Evolutionary conservation across 352 stramenopile genomes (phyloP).

Genomic region (Phytophthora citrophthora): DNA sequence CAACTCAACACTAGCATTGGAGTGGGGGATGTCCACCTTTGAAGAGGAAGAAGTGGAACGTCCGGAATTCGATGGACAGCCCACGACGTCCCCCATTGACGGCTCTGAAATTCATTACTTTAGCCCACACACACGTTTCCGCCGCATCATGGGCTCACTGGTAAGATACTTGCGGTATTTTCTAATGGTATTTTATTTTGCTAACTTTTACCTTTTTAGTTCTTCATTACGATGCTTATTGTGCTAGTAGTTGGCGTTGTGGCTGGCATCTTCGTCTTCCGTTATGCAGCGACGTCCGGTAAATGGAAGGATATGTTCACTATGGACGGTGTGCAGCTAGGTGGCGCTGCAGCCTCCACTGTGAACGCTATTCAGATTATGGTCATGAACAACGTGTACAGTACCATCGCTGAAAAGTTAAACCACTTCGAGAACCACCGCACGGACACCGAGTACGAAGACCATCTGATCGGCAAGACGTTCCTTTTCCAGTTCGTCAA

Average conservation of each 20-base stretch:
- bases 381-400: conserved; percentile 82
- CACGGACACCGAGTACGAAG: conserved; percentile 96
- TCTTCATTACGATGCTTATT: conserved; percentile 79
- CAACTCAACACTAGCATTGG: conserved; percentile 69
- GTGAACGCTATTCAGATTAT: conserved; percentile 86
- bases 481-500: conserved; percentile 89
- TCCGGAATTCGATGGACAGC: conserved; percentile 74
- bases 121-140: conserved; percentile 63
- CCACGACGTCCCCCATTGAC: conserved; percentile 76
- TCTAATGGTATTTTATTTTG: too few relatives aligned
- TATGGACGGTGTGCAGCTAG: conserved; percentile 50
- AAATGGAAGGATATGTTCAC: conserved; percentile 70
- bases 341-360: conserved; percentile 65
- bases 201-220: conserved; percentile 23
- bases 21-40: conserved; percentile 81
- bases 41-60: conserved; percentile 76
- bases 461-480: conserved; percentile 88
- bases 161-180: conserved; percentile 17
- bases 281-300: conserved; percentile 56
- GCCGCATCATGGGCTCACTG: conserved; percentile 73
- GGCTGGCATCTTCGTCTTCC: conserved; percentile 78
- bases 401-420: conserved; percentile 59
- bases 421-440: conserved; percentile 95
- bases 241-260: conserved; percentile 72
- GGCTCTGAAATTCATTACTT: conserved; percentile 84